Evolutionary conservation across 2,329 filamentous ascomycete genomes (phyloP), one percentile per base, ranked within the genome.

Genomic region (Aspergillus carbonarius): DNA sequence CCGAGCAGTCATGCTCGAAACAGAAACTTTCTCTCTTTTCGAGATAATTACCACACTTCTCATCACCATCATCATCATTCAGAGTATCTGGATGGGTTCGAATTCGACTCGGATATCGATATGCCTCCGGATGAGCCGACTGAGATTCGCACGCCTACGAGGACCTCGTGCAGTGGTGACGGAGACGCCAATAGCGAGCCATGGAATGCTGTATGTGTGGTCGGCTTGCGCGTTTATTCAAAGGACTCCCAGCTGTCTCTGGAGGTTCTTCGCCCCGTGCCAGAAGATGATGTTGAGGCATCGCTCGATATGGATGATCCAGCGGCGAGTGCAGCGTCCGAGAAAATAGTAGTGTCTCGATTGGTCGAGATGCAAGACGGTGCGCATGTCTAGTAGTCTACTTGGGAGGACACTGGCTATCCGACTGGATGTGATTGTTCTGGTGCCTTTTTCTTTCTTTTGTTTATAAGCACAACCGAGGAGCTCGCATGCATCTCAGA

Each of bases 131-230:
- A 74, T 10, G 71, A 73, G 17, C 49, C 60, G 5, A 17, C 40
- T 6, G 68, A 66, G n/a, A 47, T 61, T 4, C 60, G 53, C 5
- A 44, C 44, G 39, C 42, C 17, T 23, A 54, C 30, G 62, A 53
- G 25, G 17, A 40, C 57, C n/a, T 58, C 58, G 10, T 58, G 34
- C 47, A 54, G 58, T 18, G 60, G 60, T 46, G 57, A 58, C 3
- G 67, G 59, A 9, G 68, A 66, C 34, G 60, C 59, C 13, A 66
- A 63, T 23, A 65, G 63, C 12, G 72, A 76, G 60, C 83, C 83
- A 0, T 87, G 85, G 85, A 85, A 86, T 64, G 85, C 85, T 0
- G 78, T 86, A 1, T 85, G 83, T 60, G 83, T 87, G 15, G 79
- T 87, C 4, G 85, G 85, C 0, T 69, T 87, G 30, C 76, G 83